Base-by-base conservation (phyloP, 2,329 filamentous ascomycete species). In the Emydomyces testavorans region DNA sequence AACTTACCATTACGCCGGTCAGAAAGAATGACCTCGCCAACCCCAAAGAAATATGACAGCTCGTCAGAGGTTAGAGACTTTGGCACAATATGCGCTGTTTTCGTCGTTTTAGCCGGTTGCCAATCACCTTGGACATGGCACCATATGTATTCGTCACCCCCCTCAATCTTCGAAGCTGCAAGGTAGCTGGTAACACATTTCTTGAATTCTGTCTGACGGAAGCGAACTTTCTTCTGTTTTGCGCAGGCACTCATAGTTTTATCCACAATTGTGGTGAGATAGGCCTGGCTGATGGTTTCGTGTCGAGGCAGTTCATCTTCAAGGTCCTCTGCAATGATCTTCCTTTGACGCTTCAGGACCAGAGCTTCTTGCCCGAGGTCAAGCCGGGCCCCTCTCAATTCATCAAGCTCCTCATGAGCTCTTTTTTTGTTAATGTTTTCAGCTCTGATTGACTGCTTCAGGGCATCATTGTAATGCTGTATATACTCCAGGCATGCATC, bases 1-100 rank as follows among this genome's bases (percentile, higher is more conserved):
- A 11, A 31, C 45, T 5, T 41, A 41, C 46, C 36, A 26, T 48
- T 48, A 13, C 46, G 36, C 29, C 18, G n/a, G 39, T 48, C 46
- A 18, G 41, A 10, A 5, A 40, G 7, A 8, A 16, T 28, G n/a
- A 41, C 23, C 7, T 23, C 20, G 5, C 26, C 26, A 3, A 23
- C 36, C 3, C 46, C 46, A 26, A 41, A 48, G 10, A 41, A 7
- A 28, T 48, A 35, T 10, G 26, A 15, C 6, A 48, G 10, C 15
- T 26, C 37, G 15, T 40, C 37, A 7, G 15, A 10, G 6, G 26
- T 21, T 6, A 40, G 37, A 10, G 21, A 40, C 11, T 40, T 40
- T 26, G 37, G 37, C 8, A 40, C 37, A 15, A 26, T 40, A 26
- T 40, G 37, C 15, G 37, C 37, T 6, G 21, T 26, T 26, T 26